phyloP scores from a whole-genome alignment of 768 basidiomycete species.

The Leccinum incarnatum region DNA sequence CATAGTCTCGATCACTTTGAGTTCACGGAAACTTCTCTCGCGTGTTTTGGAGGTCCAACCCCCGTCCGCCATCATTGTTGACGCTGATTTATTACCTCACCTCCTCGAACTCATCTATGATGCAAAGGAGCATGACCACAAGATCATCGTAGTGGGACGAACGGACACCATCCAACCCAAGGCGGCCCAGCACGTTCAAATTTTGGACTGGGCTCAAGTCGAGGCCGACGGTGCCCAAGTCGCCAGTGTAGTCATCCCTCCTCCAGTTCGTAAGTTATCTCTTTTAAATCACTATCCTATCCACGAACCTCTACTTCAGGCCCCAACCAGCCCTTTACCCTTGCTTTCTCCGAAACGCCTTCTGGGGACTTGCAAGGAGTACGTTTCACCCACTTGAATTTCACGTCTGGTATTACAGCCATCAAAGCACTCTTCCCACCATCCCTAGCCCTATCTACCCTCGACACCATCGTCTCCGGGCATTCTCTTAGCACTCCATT shows the following conservation, averaged over 20 bases:
- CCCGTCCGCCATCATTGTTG: slow-evolving; percentile 73
- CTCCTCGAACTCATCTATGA: slow-evolving; percentile 75
- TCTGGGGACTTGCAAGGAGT: slow-evolving; percentile 56
- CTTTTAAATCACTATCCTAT: not conserved
- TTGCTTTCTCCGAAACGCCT: slow-evolving; percentile 58
- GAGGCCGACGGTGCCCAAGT: slow-evolving; percentile 61
- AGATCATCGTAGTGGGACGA: slow-evolving; percentile 73
- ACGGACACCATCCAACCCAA: slow-evolving; percentile 44
- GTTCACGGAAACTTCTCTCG: slow-evolving; percentile 58
- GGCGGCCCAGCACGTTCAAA: slow-evolving; percentile 49
- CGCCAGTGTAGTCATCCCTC: slow-evolving; percentile 41
- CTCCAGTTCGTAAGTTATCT: slow-evolving; percentile 49
- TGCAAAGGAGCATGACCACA: slow-evolving; percentile 47
- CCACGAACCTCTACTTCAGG: slow-evolving; percentile 5
- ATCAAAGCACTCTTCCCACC: slow-evolving; percentile 73
- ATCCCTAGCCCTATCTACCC: slow-evolving; percentile 59
- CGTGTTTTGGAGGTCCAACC: slow-evolving; percentile 61
- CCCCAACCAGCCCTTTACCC: slow-evolving; percentile 61
- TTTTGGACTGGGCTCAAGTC: slow-evolving; percentile 67
- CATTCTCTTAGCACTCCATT: slow-evolving; percentile 73
- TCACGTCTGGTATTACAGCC: slow-evolving; percentile 88
- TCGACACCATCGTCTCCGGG: slow-evolving; percentile 78
- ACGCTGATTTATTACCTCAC: slow-evolving; percentile 60
- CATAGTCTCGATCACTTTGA: slow-evolving; percentile 64
- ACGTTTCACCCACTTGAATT: slow-evolving; percentile 76